Percentiles rank a stretch among this genome's conserved stretches.
Conservation (phyloP, 1,284 basidiomycete species). For the Psilocybe mexicana region DNA sequence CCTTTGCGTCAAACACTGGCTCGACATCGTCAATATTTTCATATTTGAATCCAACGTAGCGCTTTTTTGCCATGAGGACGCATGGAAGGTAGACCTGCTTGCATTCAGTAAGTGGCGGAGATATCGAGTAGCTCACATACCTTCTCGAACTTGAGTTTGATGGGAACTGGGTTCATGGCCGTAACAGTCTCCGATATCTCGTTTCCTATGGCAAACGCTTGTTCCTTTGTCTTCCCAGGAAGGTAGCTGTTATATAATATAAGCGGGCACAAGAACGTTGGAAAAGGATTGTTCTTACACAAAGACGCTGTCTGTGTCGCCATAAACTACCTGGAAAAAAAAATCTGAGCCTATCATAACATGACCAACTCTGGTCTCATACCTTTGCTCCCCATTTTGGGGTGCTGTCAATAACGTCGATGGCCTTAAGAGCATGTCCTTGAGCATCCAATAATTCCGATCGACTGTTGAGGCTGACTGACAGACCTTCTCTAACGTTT, state of each 20-base stretch:
- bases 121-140: constrained; percentile 36
- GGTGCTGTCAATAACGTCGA: constrained; percentile 77
- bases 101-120: neutral
- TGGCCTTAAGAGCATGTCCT: constrained; percentile 58
- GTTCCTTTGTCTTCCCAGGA: constrained; percentile 86
- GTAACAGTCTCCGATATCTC: constrained; percentile 92
- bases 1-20: constrained; percentile 93
- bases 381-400: constrained; percentile 85
- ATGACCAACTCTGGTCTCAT: neutral
- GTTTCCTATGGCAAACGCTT: constrained; percentile 91
- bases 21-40: constrained; percentile 80
- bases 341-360: neutral
- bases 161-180: constrained; percentile 82
- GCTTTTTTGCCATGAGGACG: constrained; percentile 93
- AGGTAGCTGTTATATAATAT: constrained; percentile 51
- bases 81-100: constrained; percentile 89
- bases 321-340: constrained; percentile 74
- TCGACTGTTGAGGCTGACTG: neutral
- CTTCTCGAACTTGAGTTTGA: constrained; percentile 98
- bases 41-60: constrained; percentile 96
- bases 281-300: constrained; percentile 40
- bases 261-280: neutral
- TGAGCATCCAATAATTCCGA: neutral
- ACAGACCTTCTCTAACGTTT: constrained; percentile 89
- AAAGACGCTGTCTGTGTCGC: constrained; percentile 98